Percentiles rank a stretch among this genome's conserved stretches.
phyloP scores from a whole-genome alignment of 2,329 filamentous ascomycete species.

The Sporothrix euskadiensis region DNA sequence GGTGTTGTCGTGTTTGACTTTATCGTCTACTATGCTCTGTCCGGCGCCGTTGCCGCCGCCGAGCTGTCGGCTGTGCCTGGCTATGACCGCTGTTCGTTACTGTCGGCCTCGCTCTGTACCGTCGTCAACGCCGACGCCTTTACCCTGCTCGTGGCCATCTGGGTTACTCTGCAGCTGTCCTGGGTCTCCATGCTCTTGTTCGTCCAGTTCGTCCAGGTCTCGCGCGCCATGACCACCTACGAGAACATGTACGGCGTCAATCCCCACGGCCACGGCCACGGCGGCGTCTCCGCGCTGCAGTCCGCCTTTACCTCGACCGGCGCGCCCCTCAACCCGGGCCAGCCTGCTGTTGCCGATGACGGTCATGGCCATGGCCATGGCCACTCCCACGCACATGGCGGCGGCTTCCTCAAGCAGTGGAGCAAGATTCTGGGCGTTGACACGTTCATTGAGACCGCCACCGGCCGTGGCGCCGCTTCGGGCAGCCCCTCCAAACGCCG shows the following conservation, averaged over 20 bases:
- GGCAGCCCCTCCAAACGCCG: conserved; percentile 53
- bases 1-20: conserved; percentile 73
- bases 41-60: conserved; percentile 54
- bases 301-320: conserved; percentile 78
- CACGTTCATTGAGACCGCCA: conserved; percentile 89
- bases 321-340: conserved; percentile 66
- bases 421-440: conserved; percentile 85
- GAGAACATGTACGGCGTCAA: conserved; percentile 89
- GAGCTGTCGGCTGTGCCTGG: conserved; percentile 35
- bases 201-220: conserved; percentile 90
- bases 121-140: conserved; percentile 80
- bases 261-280: conserved; percentile 45
- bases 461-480: conserved; percentile 70
- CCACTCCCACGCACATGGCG: conserved; percentile 46
- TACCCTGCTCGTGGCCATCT: conserved; percentile 75
- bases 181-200: conserved; percentile 98
- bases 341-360: conserved; percentile 59
- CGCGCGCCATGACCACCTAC: conserved; percentile 90
- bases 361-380: conserved; percentile 43
- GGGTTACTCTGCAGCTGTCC: conserved; percentile 80
- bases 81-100: conserved; percentile 65
- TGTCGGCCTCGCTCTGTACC: conserved; percentile 73
- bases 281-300: conserved; percentile 56
- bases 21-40: conserved; percentile 71
- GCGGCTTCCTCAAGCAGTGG: conserved; percentile 74